phyloP scores from a whole-genome alignment of 169 alveolate species.

The Plasmodium gallinaceum region DNA sequence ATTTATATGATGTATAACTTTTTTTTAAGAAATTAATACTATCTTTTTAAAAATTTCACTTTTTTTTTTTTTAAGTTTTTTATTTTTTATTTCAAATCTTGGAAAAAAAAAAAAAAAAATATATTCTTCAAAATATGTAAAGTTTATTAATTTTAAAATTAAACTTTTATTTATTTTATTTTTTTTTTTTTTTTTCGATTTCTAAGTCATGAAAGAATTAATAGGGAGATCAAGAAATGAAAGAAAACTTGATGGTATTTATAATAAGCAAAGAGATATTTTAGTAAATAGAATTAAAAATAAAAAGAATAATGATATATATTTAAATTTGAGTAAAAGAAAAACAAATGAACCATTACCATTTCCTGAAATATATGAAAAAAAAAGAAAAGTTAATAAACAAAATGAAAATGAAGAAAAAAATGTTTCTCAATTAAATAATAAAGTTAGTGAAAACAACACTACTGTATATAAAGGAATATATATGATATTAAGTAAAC shows the following conservation, averaged over 20 bases:
- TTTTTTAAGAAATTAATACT: too few species aligned
- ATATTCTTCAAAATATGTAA: too few species aligned
- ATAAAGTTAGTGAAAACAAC: conserved; percentile 9
- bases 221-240: conserved; percentile 87
- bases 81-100: too few species aligned
- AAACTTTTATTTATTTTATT: too few species aligned
- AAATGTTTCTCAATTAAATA: background rate
- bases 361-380: conserved; percentile 75
- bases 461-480: conserved; percentile 58
- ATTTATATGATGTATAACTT: too few species aligned
- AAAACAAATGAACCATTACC: conserved; percentile 66
- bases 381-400: conserved; percentile 24
- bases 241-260: conserved; percentile 83
- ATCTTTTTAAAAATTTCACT: too few species aligned
- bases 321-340: conserved; percentile 47
- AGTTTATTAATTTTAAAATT: too few species aligned
- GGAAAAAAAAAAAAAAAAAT: too few species aligned
- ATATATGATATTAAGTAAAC: conserved; percentile 42
- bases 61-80: too few species aligned
- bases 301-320: conserved; percentile 28
- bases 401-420: background rate
- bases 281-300: conserved; percentile 27
- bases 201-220: conserved; percentile 78
- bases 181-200: conserved; percentile 32
- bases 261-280: conserved; percentile 80